A percentile compares a stretch with the other conserved stretches of the same genome.
Conservation (phyloP, 139 green algal species). For the Deuterostichococcus epilithicus region DNA sequence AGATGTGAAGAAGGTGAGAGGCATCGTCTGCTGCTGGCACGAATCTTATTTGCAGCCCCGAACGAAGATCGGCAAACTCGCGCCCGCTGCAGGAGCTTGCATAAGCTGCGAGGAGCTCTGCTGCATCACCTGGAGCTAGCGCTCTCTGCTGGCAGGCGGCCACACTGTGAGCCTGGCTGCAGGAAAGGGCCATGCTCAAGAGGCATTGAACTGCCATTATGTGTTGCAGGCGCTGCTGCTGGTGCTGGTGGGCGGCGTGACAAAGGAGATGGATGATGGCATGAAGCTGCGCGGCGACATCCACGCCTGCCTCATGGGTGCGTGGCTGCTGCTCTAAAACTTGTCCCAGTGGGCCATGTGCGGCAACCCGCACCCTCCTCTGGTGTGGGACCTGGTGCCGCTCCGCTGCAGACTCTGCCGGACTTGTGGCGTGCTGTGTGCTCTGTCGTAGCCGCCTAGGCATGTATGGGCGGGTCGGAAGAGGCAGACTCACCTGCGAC, state of each 20-base stretch:
- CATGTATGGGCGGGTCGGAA: neutral
- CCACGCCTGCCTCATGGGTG: slow-evolving; percentile 96
- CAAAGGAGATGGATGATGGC: slow-evolving; percentile 76
- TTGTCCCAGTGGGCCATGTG: too few relatives aligned
- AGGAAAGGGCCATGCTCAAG: too few relatives aligned
- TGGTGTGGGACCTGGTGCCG: too few relatives aligned
- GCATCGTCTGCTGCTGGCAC: too few relatives aligned
- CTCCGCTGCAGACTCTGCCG: too few relatives aligned
- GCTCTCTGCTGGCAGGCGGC: too few relatives aligned
- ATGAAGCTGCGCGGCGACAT: slow-evolving; percentile 97
- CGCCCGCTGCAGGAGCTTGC: too few relatives aligned
- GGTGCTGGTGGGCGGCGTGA: slow-evolving; percentile 88
- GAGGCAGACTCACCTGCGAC: neutral
- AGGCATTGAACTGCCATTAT: slow-evolving; percentile 17
- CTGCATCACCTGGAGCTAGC: too few relatives aligned
- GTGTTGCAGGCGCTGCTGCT: slow-evolving; percentile 76
- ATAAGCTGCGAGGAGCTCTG: too few relatives aligned
- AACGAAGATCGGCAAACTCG: too few relatives aligned
- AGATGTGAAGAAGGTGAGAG: slow-evolving; percentile 91
- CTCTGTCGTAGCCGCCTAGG: neutral
- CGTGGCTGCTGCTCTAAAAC: too few relatives aligned
- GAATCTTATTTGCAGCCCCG: neutral
- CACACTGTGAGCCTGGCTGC: too few relatives aligned
- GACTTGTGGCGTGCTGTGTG: neutral
- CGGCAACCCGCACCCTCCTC: neutral